phyloP scores from a whole-genome alignment of 108 stramenopile species.

The Fistulifera pelliculosa region DNA sequence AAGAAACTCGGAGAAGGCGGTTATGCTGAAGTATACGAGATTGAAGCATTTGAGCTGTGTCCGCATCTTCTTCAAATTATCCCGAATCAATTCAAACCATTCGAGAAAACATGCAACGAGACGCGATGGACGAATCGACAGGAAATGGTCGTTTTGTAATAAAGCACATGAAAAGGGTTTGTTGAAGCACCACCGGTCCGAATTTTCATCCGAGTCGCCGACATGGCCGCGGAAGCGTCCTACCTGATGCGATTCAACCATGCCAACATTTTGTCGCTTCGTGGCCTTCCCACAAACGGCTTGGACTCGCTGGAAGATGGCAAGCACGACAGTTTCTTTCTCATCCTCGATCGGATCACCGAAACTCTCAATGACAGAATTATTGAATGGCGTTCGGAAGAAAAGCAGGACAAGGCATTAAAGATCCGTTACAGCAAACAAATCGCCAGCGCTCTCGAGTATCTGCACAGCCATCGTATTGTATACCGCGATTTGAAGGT shows the following conservation, averaged over 20 bases:
- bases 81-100: constrained; percentile 5
- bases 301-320: constrained; percentile 23
- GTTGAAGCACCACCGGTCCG: constrained; percentile 11
- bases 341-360: constrained; percentile 56
- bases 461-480: constrained; percentile 56
- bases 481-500: constrained; percentile 74
- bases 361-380: constrained; percentile 41
- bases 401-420: not conserved
- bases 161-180: constrained; percentile 38
- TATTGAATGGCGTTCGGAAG: constrained; percentile 12
- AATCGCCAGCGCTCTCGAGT: constrained; percentile 61
- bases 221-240: constrained; percentile 65
- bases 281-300: constrained; percentile 50
- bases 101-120: constrained; percentile 5
- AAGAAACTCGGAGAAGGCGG: constrained; percentile 40
- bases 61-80: not conserved
- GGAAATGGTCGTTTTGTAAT: constrained; percentile 35
- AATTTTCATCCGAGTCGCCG: constrained; percentile 48
- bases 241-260: constrained; percentile 56
- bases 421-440: constrained; percentile 38
- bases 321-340: constrained; percentile 29
- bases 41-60: constrained; percentile 13
- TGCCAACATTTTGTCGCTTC: constrained; percentile 66
- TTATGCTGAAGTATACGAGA: constrained; percentile 48
- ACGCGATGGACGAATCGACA: not conserved